Evolutionary conservation across 192 early-diverging fungal genomes (phyloP).

Genomic region (Allomyces javanicus): DNA sequence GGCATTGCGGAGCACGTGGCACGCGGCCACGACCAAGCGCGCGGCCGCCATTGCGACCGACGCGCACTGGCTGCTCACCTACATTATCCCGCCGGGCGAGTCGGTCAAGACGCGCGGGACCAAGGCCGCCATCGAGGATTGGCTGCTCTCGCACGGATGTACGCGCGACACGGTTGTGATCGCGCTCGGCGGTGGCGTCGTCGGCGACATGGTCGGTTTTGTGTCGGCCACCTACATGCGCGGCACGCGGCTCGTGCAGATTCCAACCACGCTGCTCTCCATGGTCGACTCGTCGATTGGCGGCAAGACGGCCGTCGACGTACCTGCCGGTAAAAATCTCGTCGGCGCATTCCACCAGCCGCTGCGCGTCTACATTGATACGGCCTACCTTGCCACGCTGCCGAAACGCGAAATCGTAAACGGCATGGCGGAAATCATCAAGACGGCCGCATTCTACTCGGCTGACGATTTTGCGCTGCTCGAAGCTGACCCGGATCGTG

Average conservation of each 20-base stretch:
- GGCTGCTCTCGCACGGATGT: slow-evolving; percentile 57
- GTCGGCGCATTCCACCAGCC: slow-evolving; percentile 96
- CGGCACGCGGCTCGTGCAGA: slow-evolving; percentile 78
- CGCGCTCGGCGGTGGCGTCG: slow-evolving; percentile 89
- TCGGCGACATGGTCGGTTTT: slow-evolving; percentile 88
- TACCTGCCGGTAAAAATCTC: slow-evolving; percentile 84
- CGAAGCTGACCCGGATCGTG: slow-evolving; percentile 63
- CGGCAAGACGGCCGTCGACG: slow-evolving; percentile 94
- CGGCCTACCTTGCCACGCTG: slow-evolving; percentile 59
- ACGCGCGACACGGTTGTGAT: slow-evolving; percentile 84
- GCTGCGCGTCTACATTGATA: slow-evolving; percentile 76
- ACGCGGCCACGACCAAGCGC: slow-evolving; percentile 5
- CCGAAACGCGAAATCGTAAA: slow-evolving; percentile 84
- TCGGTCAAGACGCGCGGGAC: slow-evolving; percentile 64
- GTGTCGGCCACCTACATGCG: slow-evolving; percentile 98
- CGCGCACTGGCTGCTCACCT: slow-evolving; percentile 39
- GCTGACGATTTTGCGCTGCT: slow-evolving; percentile 73
- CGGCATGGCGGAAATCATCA: slow-evolving; percentile 95
- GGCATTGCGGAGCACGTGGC: slow-evolving; percentile 24
- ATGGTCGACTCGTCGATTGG: slow-evolving; percentile 98
- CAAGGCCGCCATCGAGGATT: slow-evolving; percentile 83
- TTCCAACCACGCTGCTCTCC: slow-evolving; percentile 84
- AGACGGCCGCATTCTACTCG: slow-evolving; percentile 86
- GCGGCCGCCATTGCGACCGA: slow-evolving; percentile 1
- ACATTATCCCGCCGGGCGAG: slow-evolving; percentile 75